Percentiles rank a stretch among this genome's conserved stretches.
phyloP scores from a whole-genome alignment of 179 eudicot species.

The Heliamphora pulchella region DNA sequence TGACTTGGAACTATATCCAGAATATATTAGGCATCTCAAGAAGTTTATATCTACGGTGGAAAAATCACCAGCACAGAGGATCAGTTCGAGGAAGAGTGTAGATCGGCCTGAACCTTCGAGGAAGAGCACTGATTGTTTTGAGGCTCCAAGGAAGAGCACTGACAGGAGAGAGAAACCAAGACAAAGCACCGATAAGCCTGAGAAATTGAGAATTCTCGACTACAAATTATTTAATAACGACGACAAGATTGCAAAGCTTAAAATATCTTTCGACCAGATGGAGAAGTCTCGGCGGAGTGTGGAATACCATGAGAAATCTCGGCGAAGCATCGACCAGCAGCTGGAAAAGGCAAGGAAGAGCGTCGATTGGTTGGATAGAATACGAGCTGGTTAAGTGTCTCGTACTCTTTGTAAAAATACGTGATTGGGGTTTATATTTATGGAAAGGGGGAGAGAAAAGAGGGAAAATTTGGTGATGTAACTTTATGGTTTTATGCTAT shows the following conservation, averaged over 20 bases:
- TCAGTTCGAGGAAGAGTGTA: constrained; percentile 55
- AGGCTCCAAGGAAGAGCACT: constrained; percentile 59
- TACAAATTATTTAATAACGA: constrained; percentile 39
- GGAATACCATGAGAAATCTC: constrained; percentile 59
- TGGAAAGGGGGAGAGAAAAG: neutral
- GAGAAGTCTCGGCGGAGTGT: constrained; percentile 84
- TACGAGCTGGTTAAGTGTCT: constrained; percentile 35
- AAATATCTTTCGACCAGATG: constrained; percentile 58
- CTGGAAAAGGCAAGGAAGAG: constrained; percentile 71
- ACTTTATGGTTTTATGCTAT: constrained; percentile 15
- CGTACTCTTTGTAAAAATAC: neutral
- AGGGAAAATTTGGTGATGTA: constrained; percentile 13
- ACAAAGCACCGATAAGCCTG: constrained; percentile 51
- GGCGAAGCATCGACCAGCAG: constrained; percentile 65
- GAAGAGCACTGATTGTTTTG: constrained; percentile 49
- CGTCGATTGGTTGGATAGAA: constrained; percentile 87
- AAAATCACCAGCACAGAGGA: constrained; percentile 68
- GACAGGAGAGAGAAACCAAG: constrained; percentile 67
- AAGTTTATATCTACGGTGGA: constrained; percentile 61
- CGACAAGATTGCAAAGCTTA: constrained; percentile 53
- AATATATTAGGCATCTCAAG: constrained; percentile 81
- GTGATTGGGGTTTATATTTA: constrained; percentile 3
- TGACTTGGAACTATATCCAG: constrained; percentile 81
- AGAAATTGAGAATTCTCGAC: constrained; percentile 36
- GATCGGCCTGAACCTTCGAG: constrained; percentile 62